Conservation (phyloP, 179 eudicot species). For the Sideroxylon spinosum region DNA sequence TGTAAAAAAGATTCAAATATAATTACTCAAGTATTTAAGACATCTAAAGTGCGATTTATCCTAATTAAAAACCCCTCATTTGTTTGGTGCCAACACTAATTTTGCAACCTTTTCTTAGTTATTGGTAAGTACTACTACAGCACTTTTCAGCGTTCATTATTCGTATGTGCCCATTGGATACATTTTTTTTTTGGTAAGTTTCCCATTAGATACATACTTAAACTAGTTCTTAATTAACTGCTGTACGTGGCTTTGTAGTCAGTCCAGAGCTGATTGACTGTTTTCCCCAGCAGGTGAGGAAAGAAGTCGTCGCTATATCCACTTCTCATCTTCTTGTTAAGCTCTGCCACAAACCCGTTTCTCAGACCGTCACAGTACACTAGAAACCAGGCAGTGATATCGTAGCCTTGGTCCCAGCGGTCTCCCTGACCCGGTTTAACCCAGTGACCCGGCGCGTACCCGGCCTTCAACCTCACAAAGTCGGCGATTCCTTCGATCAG, state of each 20-base stretch:
- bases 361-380: slow-evolving; percentile 47
- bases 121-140: too few species aligned
- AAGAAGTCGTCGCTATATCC: slow-evolving; percentile 34
- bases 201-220: too few species aligned
- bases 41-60: too few species aligned
- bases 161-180: too few species aligned
- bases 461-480: slow-evolving; percentile 48
- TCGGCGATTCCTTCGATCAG: slow-evolving; percentile 58
- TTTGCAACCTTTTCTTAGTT: too few species aligned
- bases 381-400: slow-evolving; percentile 41
- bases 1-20: too few species aligned
- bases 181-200: too few species aligned
- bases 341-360: slow-evolving; percentile 45
- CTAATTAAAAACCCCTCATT: too few species aligned
- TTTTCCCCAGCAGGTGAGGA: slow-evolving; percentile 38
- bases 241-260: slow-evolving; percentile 45
- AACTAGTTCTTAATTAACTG: too few species aligned
- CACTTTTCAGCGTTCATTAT: too few species aligned
- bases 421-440: slow-evolving; percentile 38
- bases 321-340: slow-evolving; percentile 45
- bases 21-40: too few species aligned
- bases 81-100: too few species aligned
- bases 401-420: slow-evolving; percentile 51
- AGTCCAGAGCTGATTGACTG: slow-evolving; percentile 43
- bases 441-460: slow-evolving; percentile 34